Evolutionary conservation across 2,329 filamentous ascomycete genomes (phyloP).

Genomic region (Polytolypa hystricis): DNA sequence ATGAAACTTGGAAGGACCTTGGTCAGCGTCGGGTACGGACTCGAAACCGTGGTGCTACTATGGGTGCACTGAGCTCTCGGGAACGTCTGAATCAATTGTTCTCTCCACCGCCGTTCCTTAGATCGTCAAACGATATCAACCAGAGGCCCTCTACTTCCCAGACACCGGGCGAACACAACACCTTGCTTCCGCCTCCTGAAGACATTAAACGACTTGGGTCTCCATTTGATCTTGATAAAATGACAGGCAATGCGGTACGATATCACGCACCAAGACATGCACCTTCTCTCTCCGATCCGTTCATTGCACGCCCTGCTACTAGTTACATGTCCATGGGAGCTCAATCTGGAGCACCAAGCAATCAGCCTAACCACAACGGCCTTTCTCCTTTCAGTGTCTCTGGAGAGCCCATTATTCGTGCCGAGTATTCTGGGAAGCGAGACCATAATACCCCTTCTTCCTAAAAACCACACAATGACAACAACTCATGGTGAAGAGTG

Average conservation of each 20-base stretch:
- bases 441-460: no score
- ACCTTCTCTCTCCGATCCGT: conserved; percentile 35
- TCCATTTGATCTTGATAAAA: conserved; percentile 34
- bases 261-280: conserved; percentile 27
- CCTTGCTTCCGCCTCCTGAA: conserved; percentile 27
- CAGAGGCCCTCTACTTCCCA: not conserved
- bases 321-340: no score
- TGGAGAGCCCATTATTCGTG: no score
- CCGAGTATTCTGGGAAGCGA: no score
- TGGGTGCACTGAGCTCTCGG: conserved; percentile 41
- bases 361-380: no score
- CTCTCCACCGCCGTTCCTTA: conserved; percentile 31
- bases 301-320: conserved; percentile 17
- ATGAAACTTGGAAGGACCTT: conserved; percentile 32
- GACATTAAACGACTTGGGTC: conserved; percentile 37
- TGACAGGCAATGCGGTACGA: conserved; percentile 22
- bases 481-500: no score
- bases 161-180: conserved; percentile 17
- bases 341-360: no score
- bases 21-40: conserved; percentile 48
- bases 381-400: no score
- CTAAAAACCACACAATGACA: no score
- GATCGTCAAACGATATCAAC: conserved; percentile 3
- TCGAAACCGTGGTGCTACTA: conserved; percentile 51
- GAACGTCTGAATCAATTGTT: conserved; percentile 45